Conservation (phyloP, 2,329 filamentous ascomycete species). For the Monosporascus sp. region DNA sequence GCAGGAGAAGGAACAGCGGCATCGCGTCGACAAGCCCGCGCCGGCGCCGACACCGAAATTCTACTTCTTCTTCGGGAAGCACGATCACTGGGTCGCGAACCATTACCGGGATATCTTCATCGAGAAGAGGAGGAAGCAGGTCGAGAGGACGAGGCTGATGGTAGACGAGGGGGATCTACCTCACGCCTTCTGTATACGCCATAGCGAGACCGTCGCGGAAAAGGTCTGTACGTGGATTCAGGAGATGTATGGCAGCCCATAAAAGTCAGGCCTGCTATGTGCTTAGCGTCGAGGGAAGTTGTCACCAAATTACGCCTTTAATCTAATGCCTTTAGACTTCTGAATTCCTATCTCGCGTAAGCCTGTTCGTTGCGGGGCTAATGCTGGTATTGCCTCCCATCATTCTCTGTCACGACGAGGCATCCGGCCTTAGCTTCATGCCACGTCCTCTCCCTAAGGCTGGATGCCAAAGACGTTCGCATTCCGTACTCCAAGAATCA, state of each 20-base stretch:
- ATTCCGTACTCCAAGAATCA: no score
- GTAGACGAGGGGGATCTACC: slow-evolving; percentile 52
- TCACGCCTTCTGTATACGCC: slow-evolving; percentile 56
- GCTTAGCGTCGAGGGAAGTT: no score
- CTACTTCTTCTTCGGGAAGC: slow-evolving; percentile 53
- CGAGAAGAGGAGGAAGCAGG: slow-evolving; percentile 27
- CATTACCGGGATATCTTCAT: slow-evolving; percentile 53
- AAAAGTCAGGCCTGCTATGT: background rate
- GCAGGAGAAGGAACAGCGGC: slow-evolving; percentile 1
- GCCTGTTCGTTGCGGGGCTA: no score
- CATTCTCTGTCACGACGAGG: no score
- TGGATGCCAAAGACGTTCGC: no score
- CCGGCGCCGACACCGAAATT: slow-evolving; percentile 38
- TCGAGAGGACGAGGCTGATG: slow-evolving; percentile 40
- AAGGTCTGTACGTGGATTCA: slow-evolving; percentile 44
- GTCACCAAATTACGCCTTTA: no score
- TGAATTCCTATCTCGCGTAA: no score
- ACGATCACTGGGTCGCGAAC: slow-evolving; percentile 59
- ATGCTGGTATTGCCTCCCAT: no score
- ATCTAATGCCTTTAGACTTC: no score
- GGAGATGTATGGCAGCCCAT: slow-evolving; percentile 38
- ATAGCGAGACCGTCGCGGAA: slow-evolving; percentile 44
- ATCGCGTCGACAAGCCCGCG: no score
- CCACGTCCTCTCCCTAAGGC: no score
- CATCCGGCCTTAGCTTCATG: no score